Base-by-base conservation (phyloP, 23 red algal species). In the Agarophyton chilense region DNA sequence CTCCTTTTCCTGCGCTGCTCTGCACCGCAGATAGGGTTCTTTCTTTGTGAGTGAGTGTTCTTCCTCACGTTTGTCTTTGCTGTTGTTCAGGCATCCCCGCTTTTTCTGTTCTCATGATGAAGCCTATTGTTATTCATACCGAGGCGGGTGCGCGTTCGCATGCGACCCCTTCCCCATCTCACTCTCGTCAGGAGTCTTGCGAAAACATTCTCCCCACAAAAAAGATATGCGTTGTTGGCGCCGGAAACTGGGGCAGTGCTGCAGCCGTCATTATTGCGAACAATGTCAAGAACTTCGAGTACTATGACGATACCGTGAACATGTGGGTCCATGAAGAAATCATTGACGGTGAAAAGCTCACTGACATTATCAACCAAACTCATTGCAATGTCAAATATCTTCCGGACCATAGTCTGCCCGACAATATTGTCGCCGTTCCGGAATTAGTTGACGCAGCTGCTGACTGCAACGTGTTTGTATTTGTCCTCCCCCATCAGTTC, bases 321-420 rank as follows among this genome's bases (percentile, higher is more conserved):
- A 86, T 98, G 42, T 98, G 95, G 95, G 85, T 94, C 24, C 87
- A 87, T 33, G 90, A 98, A 66, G 95, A 98, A 78, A 55, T 79
- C 22, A 55, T 94, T 61, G 75, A 94, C 36, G 95, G 91, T 25
- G 41, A 75, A 1, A 98, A 98, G 38, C 87, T 98, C 4, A 88
- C 95, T 1, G 95, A 98, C 22, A 94, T 94, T 28, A 94, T 98
- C 90, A 98, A 98, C 70, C 54, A 65, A 26, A 42, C 63, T 19
- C 95, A 98, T 72, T 82, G 70, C 44, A 98, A 98, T 56, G 86
- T 94, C 63, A 98, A 98, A 77, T 98, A 98, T 65, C 80, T 98
- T 1, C 95, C 95, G 11, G 95, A 91, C 41, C 84, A 94, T 64
- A 51, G 81, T 67, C 79, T 98, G n/a, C 91, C 91, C 25, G 95